Evolutionary conservation across 169 alveolate species (phyloP), one percentile per base, ranked within the genome.

Genomic region (Cryptosporidium meleagridis): DNA sequence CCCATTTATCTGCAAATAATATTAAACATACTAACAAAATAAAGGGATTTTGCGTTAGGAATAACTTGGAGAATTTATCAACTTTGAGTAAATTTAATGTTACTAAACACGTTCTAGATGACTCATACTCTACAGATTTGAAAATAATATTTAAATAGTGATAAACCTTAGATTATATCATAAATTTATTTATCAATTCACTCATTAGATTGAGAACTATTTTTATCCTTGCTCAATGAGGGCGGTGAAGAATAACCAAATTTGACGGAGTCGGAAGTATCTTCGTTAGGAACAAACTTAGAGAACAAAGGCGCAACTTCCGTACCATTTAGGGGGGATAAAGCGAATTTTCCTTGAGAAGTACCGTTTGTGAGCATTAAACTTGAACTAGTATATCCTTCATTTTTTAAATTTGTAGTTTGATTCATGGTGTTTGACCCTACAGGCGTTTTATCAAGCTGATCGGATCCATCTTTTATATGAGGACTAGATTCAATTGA

Each of bases 291-390:
- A 41, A 55, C 55, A 12, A 73, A 73, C 52, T 73, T 73, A 37
- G 86, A 73, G 55, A 59, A 73, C 35, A 73, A n/a, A n/a, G 86
- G 86, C 21, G 86, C 86, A 4, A 58, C 71, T 16, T 55, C 86
- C 26, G 86, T 59, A 44, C 71, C 86, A 21, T 73, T 59, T 41
- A 55, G 18, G 29, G 70, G 86, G 14, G 69, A 16, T 18, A 71
- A 12, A 26, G 45, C 41, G 33, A 51, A 48, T 44, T 48, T 71
- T 23, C 44, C 21, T 71, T 29, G 69, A 4, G 10, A n/a, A 18
- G 67, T 71, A 7, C 4, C 29, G 12, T 71, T 21, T 29, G 16
- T 5, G 48, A 26, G 68, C 16, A 29, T 70, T 70, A 3, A 5
- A 3, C 18, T 41, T 26, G 33, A 29, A 26, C 68, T 21, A 70